phyloP scores from a whole-genome alignment of 345 rosid genomes.

The Nasturtium officinale region DNA sequence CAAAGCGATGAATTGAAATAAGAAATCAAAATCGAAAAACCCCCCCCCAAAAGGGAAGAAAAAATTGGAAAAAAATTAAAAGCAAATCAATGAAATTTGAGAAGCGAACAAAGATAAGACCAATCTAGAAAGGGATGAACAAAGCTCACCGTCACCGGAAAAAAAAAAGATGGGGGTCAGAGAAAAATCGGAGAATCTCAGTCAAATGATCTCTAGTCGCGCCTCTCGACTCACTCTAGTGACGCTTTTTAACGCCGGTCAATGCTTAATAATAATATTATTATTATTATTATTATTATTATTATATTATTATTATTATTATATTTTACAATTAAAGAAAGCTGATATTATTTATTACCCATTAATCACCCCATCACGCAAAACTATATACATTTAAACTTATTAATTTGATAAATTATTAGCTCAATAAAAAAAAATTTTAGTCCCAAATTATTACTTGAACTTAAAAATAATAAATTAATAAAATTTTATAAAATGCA shows the following conservation, averaged over 20 bases:
- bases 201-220: conserved; percentile 1
- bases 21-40: not conserved
- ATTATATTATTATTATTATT: too few species aligned
- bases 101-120: not conserved
- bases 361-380: not conserved
- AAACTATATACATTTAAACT: too few species aligned
- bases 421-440: too few species aligned
- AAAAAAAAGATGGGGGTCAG: conserved; percentile 2
- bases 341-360: too few species aligned
- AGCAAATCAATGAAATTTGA: conserved; percentile 1
- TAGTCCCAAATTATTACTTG: too few species aligned
- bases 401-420: too few species aligned
- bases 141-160: conserved; percentile 31
- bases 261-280: too few species aligned
- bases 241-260: not conserved
- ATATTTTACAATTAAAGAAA: not conserved
- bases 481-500: too few species aligned
- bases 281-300: too few species aligned
- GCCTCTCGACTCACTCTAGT: not conserved
- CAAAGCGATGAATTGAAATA: not conserved
- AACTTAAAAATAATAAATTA: too few species aligned
- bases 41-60: too few species aligned
- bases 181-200: conserved; percentile 2
- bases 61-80: not conserved
- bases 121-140: not conserved